A percentile compares a stretch with the other conserved stretches of the same genome.
Conservation (phyloP, 805 yeast genomes). For the Pichia eremophila region DNA sequence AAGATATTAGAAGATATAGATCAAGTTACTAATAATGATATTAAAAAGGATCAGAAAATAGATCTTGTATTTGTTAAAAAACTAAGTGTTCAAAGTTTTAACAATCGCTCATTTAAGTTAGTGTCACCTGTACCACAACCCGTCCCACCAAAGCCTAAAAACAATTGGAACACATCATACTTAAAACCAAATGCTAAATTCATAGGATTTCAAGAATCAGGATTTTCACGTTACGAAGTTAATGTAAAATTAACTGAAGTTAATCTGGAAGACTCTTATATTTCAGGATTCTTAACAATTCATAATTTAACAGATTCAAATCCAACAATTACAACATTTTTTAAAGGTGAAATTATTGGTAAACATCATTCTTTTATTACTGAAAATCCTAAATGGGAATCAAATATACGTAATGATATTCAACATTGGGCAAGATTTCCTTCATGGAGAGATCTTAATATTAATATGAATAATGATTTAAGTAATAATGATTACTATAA, state of each 20-base stretch:
- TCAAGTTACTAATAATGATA: too few relatives aligned
- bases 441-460: constrained; percentile 26
- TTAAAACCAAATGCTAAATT: constrained; percentile 55
- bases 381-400: constrained; percentile 44
- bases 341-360: constrained; percentile 63
- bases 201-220: constrained; percentile 64
- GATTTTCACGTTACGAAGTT: constrained; percentile 55
- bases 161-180: constrained; percentile 21
- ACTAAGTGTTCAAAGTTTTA: not conserved
- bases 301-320: constrained; percentile 54
- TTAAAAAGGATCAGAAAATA: too few relatives aligned
- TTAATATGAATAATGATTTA: constrained; percentile 12
- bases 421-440: constrained; percentile 56
- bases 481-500: constrained; percentile 14
- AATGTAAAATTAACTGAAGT: constrained; percentile 60
- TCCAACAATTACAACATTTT: constrained; percentile 61
- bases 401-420: constrained; percentile 40
- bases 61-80: not conserved
- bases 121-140: not conserved
- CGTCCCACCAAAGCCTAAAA: not conserved
- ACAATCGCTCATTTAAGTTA: not conserved
- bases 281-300: constrained; percentile 57
- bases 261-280: constrained; percentile 43
- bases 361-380: constrained; percentile 51
- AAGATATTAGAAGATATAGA: too few relatives aligned